Base-by-base conservation (phyloP, 225 moss, liverwort and hornwort species). In the Lunularia cruciata region DNA sequence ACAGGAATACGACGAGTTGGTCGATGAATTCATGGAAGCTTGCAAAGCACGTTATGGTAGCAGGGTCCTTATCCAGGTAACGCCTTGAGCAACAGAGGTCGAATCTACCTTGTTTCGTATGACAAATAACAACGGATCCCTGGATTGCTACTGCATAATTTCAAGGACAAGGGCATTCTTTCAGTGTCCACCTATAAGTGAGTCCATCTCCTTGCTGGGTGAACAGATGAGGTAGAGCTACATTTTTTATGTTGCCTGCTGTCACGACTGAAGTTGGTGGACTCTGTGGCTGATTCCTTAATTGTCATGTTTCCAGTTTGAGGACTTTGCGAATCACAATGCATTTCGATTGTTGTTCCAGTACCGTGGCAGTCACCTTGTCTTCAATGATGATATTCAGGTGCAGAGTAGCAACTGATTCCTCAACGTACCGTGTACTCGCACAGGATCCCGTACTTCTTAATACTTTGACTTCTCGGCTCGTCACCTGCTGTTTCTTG, bases 301-400 rank as follows among this genome's bases (percentile, higher is more conserved):
- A 18, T 65, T 36, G 18, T 49, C 49, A 40, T n/a, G n/a, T n/a
- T n/a, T 49, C 26, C 75, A 94, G 94, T 94, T 94, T 39, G 90
- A 94, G 77, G 94, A 94, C 70, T 88, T 94, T 31, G 90, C 86
- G 59, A 94, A 94, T 65, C 91, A 89, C 70, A 94, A 94, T 65
- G 94, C 94, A 68, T 94, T 94, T 78, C 87, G 94, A 55, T 68
- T 94, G 63, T 83, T 94, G 48, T 75, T 68, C 67, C 90, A 87
- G 73, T 94, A 94, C 72, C 65, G 80, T 16, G 75, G 85, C 47
- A 81, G 75, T 45, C 83, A 94, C 72, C 90, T 94, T 69, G 87
- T 87, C 64, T 94, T 94, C 81, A 94, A 94, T 75, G 93, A 94
- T 59, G 90, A 94, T 68, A 94, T 94, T 48, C 93, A 94, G 90